Percentiles rank a stretch among this genome's conserved stretches.
Evolutionary conservation across 2,329 filamentous ascomycete genomes (phyloP).

Genomic region (Colletotrichum cereale): DNA sequence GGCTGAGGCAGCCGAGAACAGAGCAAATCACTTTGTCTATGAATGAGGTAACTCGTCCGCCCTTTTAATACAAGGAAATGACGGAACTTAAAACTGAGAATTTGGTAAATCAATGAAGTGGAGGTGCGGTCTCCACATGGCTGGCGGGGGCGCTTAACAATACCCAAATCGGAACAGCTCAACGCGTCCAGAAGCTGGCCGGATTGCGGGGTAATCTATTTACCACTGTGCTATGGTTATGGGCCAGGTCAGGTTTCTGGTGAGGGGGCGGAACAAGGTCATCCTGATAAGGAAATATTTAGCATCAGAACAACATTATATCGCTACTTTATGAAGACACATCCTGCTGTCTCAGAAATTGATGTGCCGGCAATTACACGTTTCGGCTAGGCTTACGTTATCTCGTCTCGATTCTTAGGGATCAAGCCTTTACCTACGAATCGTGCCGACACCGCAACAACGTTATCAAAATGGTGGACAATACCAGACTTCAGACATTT

Average conservation of each 20-base stretch:
- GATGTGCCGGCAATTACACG: not conserved
- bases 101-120: not conserved
- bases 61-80: not conserved
- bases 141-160: slow-evolving; percentile 18
- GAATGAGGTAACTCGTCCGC: not conserved
- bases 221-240: not conserved
- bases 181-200: not conserved
- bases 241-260: not conserved
- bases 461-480: slow-evolving; percentile 6
- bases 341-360: not conserved
- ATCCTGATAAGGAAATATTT: slow-evolving; percentile 18
- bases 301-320: slow-evolving; percentile 11
- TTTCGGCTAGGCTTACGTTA: not conserved
- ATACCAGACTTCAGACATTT: slow-evolving; percentile 26
- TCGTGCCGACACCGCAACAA: not conserved
- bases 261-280: not conserved
- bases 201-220: slow-evolving; percentile 24
- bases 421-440: not conserved
- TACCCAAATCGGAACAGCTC: slow-evolving; percentile 12
- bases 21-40: not conserved
- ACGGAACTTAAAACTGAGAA: slow-evolving; percentile 9
- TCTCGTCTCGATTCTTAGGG: not conserved
- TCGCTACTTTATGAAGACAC: not conserved
- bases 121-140: slow-evolving; percentile 10
- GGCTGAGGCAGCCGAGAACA: not conserved